Percentiles rank a stretch among this genome's conserved stretches.
Evolutionary conservation across 2,329 filamentous ascomycete species (phyloP).

Genomic region (Rugonectria rugulosa): DNA sequence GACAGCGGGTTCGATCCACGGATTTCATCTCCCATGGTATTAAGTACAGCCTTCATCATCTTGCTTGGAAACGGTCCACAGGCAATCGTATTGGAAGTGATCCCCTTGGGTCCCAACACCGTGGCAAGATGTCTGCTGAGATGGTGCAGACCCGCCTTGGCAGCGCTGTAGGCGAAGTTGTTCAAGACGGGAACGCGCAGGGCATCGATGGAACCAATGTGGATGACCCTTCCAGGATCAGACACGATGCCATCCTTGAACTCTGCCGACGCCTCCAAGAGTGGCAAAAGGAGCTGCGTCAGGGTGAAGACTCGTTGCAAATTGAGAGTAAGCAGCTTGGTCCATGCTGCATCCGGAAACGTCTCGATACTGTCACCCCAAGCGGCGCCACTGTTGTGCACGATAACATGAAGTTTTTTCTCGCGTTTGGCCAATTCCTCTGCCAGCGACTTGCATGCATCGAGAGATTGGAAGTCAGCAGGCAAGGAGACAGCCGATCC

Average conservation of each 20-base stretch:
- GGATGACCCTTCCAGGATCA: conserved; percentile 66
- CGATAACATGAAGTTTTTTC: conserved; percentile 63
- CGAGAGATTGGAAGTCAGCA: conserved; percentile 69
- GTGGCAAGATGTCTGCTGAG: conserved; percentile 65
- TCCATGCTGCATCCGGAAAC: conserved; percentile 67
- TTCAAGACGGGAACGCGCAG: conserved; percentile 65
- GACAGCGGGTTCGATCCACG: conserved; percentile 67
- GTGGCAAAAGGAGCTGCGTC: conserved; percentile 66
- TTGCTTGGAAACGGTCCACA: conserved; percentile 75
- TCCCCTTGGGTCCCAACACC: conserved; percentile 64
- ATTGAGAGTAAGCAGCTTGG: conserved; percentile 68
- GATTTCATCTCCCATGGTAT: conserved; percentile 62
- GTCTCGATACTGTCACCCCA: conserved; percentile 68
- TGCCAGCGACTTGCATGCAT: conserved; percentile 62
- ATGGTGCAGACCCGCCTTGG: conserved; percentile 72
- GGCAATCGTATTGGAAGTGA: conserved; percentile 73
- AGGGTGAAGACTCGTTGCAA: conserved; percentile 74
- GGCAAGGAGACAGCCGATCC: conserved; percentile 65
- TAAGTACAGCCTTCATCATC: conserved; percentile 71
- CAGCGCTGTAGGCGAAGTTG: conserved; percentile 67
- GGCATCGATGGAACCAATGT: conserved; percentile 71
- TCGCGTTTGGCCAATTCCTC: conserved; percentile 59
- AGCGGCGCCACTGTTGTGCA: conserved; percentile 72
- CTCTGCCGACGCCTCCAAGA: conserved; percentile 53
- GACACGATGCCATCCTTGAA: conserved; percentile 46